These are phyloP conservation scores for Lactarius quietus DNA, from an alignment of 768 basidiomycete species.

Conservation along the genomic window DNA sequence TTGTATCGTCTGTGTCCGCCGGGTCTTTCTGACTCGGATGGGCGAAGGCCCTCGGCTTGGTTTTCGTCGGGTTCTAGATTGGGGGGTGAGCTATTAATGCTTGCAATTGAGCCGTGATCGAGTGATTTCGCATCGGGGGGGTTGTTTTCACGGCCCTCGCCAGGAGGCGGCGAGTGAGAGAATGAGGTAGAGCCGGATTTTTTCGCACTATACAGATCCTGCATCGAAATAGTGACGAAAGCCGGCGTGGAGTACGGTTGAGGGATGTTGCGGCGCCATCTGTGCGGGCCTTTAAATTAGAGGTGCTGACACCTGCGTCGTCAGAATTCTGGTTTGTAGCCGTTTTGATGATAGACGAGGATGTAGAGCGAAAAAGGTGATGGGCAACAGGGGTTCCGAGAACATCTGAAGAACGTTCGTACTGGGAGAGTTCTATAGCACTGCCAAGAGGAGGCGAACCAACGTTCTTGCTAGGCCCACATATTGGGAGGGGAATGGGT, in stretches of 20 bases:
- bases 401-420: background rate
- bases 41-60: background rate
- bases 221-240: constrained; percentile 5
- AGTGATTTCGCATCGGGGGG: background rate
- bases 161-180: background rate
- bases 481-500: background rate
- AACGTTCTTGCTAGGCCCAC: background rate
- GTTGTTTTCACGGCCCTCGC: background rate
- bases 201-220: constrained; percentile 4
- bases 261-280: background rate
- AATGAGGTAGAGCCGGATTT: too few relatives aligned
- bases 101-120: background rate
- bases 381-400: background rate
- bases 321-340: background rate
- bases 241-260: background rate
- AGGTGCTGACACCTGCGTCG: background rate
- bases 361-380: background rate
- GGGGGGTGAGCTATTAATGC: too few relatives aligned
- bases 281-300: background rate
- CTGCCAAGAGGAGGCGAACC: background rate
- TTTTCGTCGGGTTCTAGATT: background rate
- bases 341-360: background rate
- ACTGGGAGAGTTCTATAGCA: background rate
- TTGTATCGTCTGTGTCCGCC: constrained; percentile 8
- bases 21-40: background rate